Evolutionary conservation across 208 protist genomes (phyloP).

Genomic region (Strigomonas culicis): DNA sequence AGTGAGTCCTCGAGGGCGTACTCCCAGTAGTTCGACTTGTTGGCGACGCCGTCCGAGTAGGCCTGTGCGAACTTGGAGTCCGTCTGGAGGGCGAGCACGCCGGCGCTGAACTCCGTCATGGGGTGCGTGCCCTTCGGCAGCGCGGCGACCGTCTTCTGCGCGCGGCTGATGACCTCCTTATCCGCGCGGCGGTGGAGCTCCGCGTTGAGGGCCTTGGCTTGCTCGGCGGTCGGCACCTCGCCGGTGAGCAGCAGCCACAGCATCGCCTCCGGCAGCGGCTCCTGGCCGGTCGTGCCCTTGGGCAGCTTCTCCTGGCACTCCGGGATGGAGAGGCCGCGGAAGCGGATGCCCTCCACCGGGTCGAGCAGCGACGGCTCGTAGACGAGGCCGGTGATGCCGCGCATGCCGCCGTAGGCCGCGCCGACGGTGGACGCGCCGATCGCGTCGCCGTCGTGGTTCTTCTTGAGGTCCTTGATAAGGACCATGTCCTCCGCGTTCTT

Average conservation of each 20-base stretch:
- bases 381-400: conserved; percentile 93
- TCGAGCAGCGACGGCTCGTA: conserved; percentile 97
- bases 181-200: conserved; percentile 87
- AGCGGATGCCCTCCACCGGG: conserved; percentile 95
- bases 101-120: conserved; percentile 92
- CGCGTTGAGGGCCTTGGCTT: conserved; percentile 58
- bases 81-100: conserved; percentile 90
- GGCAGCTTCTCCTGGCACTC: conserved; percentile 92
- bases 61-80: conserved; percentile 93
- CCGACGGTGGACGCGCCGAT: conserved; percentile 90
- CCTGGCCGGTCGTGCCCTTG: conserved; percentile 73
- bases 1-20: conserved; percentile 93
- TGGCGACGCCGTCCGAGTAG: conserved; percentile 90
- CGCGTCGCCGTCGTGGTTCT: conserved; percentile 72
- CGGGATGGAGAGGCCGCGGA: conserved; percentile 94
- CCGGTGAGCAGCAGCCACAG: conserved; percentile 97
- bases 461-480: conserved; percentile 84
- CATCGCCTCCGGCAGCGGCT: conserved; percentile 95
- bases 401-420: conserved; percentile 94
- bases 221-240: conserved; percentile 89
- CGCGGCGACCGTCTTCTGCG: conserved; percentile 77
- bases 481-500: conserved; percentile 32
- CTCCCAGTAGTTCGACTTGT: conserved; percentile 95
- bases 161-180: conserved; percentile 45
- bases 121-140: conserved; percentile 94